Base-by-base conservation (phyloP, 768 basidiomycete genomes). In the Hemileccinum impolitum region DNA sequence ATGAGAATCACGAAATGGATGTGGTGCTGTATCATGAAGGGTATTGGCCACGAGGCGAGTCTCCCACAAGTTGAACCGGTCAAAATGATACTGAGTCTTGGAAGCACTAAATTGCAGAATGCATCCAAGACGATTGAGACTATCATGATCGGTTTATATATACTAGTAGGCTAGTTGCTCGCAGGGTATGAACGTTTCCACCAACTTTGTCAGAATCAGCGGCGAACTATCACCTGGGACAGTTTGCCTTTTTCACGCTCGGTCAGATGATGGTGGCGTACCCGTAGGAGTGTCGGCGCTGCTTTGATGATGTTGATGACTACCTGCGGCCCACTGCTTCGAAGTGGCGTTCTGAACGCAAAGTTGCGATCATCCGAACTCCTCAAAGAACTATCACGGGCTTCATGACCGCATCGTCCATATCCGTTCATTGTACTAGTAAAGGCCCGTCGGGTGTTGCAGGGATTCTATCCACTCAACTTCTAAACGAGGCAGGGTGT, bases 391-490 rank as follows among this genome's bases (percentile, higher is more conserved):
- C 14, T 23, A 6, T 30, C 34, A 35, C 21, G 28, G 32, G 38
- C 18, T 54, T 54, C 49, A 41, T 54, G 12, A 25, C 47, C 40
- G 48, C 26, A 14, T 52, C 38, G 9, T 30, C 23, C 17, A 30
- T 37, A 39, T 39, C 46, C 48, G 43, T 45, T 31, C 32, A 39
- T 40, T 31, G 42, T 23, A 30, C 41, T 18, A 23, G 38, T 25
- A 48, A 49, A 41, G 30, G 31, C 32, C 45, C 28, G 32, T 32
- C 28, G 17, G 30, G 39, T 28, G 28, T 32, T 15, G n/a, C 13
- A 9, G 9, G 25, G 13, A 7, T 38, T 49, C 41, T 11, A 10
- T 32, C 15, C n/a, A 18, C 38, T 9, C 19, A 14, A 39, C 41
- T 34, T 37, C 30, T 13, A 17, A 50, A 28, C 6, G 14, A 41